These are phyloP conservation scores for Cyberlindnera bimundalis DNA, from an alignment of 805 yeast genomes.

Conservation along the genomic window DNA sequence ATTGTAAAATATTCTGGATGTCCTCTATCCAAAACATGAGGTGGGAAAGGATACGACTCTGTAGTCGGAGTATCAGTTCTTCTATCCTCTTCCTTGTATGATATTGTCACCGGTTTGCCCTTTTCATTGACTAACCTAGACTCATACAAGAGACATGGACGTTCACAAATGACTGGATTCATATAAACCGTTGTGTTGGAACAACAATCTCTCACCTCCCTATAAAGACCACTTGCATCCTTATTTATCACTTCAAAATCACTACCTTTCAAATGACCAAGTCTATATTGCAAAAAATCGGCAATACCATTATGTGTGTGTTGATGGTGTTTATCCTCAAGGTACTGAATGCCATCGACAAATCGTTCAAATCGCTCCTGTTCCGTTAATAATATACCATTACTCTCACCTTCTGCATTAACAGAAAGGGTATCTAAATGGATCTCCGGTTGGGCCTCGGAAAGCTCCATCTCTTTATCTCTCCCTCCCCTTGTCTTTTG, in stretches of 20 bases:
- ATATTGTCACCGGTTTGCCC: constrained; percentile 21
- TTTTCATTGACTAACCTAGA: constrained; percentile 22
- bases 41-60: constrained; percentile 23
- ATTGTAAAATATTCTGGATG: constrained; percentile 22
- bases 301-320: constrained; percentile 22
- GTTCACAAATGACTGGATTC: constrained; percentile 20
- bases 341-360: constrained; percentile 12
- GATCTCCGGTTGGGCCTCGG: constrained; percentile 2
- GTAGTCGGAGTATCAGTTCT: constrained; percentile 21
- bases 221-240: constrained; percentile 16
- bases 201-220: constrained; percentile 20
- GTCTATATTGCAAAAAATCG: constrained; percentile 20
- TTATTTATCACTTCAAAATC: constrained; percentile 16
- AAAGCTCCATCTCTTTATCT: not conserved
- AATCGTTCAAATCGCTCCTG: constrained; percentile 15
- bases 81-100: constrained; percentile 19
- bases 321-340: constrained; percentile 12
- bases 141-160: constrained; percentile 22
- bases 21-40: constrained; percentile 15
- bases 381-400: not conserved
- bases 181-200: constrained; percentile 23
- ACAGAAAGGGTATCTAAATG: constrained; percentile 2
- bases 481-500: no score
- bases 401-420: not conserved
- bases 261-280: constrained; percentile 23